phyloP scores from a whole-genome alignment of 192 early-diverging fungal species.

The Podila verticillata region DNA sequence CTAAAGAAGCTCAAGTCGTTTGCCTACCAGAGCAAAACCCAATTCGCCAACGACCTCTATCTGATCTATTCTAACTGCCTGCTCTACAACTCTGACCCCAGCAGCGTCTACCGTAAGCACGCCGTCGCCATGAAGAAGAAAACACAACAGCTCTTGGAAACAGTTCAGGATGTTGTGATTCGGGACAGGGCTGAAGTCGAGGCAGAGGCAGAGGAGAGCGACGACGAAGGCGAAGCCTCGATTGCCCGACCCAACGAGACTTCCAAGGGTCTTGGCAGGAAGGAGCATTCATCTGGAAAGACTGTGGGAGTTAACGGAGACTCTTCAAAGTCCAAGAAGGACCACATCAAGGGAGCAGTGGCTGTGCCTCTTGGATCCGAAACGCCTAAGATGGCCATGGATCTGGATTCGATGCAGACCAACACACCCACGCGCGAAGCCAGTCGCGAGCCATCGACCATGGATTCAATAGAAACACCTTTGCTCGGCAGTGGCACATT shows the following conservation, averaged over 20 bases:
- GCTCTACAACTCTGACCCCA: conserved; percentile 87
- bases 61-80: conserved; percentile 95
- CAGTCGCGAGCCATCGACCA: conserved; percentile 33
- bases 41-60: conserved; percentile 88
- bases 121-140: conserved; percentile 84
- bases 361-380: conserved; percentile 24
- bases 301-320: conserved; percentile 21
- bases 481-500: conserved; percentile 2
- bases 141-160: conserved; percentile 75
- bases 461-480: conserved; percentile 32
- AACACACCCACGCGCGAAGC: conserved; percentile 24
- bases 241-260: conserved; percentile 49
- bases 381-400: conserved; percentile 43
- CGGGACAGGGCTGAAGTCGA: conserved; percentile 66
- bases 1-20: conserved; percentile 84
- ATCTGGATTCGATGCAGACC: conserved; percentile 25
- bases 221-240: conserved; percentile 55
- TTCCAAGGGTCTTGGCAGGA: conserved; percentile 46
- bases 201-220: conserved; percentile 68
- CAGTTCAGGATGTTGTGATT: conserved; percentile 86
- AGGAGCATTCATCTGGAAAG: conserved; percentile 27
- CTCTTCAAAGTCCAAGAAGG: background rate
- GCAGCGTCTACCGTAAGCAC: conserved; percentile 83
- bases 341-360: background rate
- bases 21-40: conserved; percentile 86